Evolutionary conservation across 345 rosid species (phyloP), one percentile per base, ranked within the genome.

Genomic region (Lagerstroemia speciosa): DNA sequence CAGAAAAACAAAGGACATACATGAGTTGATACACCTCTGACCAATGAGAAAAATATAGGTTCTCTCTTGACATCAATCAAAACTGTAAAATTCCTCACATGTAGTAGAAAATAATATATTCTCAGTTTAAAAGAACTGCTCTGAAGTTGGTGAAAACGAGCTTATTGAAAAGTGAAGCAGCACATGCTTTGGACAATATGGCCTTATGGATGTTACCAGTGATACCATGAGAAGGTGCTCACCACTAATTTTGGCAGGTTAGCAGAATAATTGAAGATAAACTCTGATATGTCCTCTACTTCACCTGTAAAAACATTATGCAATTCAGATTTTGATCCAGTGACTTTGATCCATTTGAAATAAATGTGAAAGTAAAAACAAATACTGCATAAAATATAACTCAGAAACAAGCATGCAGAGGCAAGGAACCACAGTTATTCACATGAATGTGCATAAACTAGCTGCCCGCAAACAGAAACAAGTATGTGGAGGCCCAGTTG

Each of bases 161-260:
- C 63, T 58, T 26, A 27, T 26, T 55, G 31, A 26, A 55, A 2
- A 43, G 48, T 43, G 17, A 43, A 55, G 61, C 61, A n/a, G 31
- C 61, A 58, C 0, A 27, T 58, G 22, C 63, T 58, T 58, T 34
- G 29, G 0, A 30, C 30, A 27, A 58, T 58, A 68, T 43, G 67
- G 82, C 74, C 72, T 50, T 64, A 57, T 69, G 75, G 76, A 79
- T 45, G 69, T 82, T 79, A 78, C 67, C 84, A 79, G 81, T 71
- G 84, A 37, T 73, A 77, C 68, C 79, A 81, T 80, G 75, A 81
- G 81, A 70, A 88, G 82, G 82, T 78, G 79, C 90, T 88, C 86
- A 94, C 99, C 86, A 48, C 72, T 74, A 74, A 76, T 80, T 89
- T 83, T 73, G 90, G 88, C 81, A 73, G 67, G 78, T 81, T 72